These are phyloP conservation scores for Fusarium burgessii DNA, from an alignment of 2,329 filamentous ascomycete species.

Conservation along the genomic window DNA sequence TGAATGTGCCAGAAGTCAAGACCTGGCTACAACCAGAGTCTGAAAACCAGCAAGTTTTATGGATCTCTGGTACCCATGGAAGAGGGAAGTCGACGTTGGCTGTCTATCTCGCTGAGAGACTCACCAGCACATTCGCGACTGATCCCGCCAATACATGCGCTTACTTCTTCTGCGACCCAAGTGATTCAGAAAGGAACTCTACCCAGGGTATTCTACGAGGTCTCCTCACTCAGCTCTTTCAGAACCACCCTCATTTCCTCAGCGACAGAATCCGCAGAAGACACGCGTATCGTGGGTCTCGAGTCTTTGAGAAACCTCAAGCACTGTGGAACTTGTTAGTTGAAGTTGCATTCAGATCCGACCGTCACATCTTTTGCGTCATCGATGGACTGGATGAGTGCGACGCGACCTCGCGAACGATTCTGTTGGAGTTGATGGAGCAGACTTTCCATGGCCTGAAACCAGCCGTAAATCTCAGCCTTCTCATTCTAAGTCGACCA, in stretches of 20 bases:
- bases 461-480: conserved; percentile 17
- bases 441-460: conserved; percentile 23
- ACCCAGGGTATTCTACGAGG: conserved; percentile 24
- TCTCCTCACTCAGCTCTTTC: conserved; percentile 27
- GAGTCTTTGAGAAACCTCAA: conserved; percentile 27
- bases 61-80: conserved; percentile 23
- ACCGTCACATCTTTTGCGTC: conserved; percentile 25
- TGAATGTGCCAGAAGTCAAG: conserved; percentile 11
- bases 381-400: conserved; percentile 31
- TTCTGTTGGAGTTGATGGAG: conserved; percentile 24
- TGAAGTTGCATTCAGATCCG: conserved; percentile 27
- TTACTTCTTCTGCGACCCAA: conserved; percentile 27
- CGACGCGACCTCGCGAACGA: conserved; percentile 14
- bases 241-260: conserved; percentile 25
- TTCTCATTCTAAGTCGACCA: conserved; percentile 19
- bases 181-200: conserved; percentile 22
- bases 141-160: conserved; percentile 21
- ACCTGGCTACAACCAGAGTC: conserved; percentile 15
- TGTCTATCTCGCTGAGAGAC: conserved; percentile 22
- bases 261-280: conserved; percentile 31
- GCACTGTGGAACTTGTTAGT: conserved; percentile 30
- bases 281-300: conserved; percentile 19
- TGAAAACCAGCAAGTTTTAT: conserved; percentile 7
- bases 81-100: conserved; percentile 25
- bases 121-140: conserved; percentile 19